These are phyloP conservation scores for Cotoneaster glaucophyllus DNA, from an alignment of 306 rosid species.

Conservation along the genomic window DNA sequence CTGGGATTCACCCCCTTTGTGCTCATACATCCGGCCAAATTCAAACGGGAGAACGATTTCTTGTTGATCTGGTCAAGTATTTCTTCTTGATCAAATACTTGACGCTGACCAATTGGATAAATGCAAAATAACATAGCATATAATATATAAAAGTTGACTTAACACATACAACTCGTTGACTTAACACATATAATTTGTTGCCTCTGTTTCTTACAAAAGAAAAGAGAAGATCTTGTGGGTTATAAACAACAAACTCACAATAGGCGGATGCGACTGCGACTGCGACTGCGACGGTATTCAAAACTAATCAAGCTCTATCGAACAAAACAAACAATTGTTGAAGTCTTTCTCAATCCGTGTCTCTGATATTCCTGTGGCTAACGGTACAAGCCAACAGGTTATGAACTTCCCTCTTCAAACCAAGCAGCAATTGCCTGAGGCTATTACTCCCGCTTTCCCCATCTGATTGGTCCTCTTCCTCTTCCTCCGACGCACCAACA, in stretches of 20 bases:
- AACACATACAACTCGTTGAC: not conserved
- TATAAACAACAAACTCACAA: no score
- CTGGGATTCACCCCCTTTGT: not conserved
- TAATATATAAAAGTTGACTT: not conserved
- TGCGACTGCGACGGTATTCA: no score
- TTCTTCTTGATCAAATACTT: slow-evolving; percentile 3
- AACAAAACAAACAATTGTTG: no score
- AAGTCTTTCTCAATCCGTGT: not conserved
- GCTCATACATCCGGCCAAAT: slow-evolving; percentile 8
- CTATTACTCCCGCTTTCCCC: not conserved
- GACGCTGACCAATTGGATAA: not conserved
- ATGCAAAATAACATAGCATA: not conserved
- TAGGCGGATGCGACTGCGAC: no score
- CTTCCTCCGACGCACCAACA: not conserved
- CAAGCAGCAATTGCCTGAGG: not conserved
- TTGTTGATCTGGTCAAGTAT: not conserved
- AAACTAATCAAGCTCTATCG: no score
- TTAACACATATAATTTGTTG: no score
- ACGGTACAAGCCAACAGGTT: not conserved
- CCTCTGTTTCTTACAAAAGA: no score
- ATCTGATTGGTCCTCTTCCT: not conserved
- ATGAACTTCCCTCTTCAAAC: slow-evolving; percentile 12
- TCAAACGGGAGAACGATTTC: slow-evolving; percentile 24
- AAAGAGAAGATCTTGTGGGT: no score
- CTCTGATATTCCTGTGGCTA: not conserved